phyloP scores from a whole-genome alignment of 2,329 filamentous ascomycete species.

The Ophiostoma piceae region DNA sequence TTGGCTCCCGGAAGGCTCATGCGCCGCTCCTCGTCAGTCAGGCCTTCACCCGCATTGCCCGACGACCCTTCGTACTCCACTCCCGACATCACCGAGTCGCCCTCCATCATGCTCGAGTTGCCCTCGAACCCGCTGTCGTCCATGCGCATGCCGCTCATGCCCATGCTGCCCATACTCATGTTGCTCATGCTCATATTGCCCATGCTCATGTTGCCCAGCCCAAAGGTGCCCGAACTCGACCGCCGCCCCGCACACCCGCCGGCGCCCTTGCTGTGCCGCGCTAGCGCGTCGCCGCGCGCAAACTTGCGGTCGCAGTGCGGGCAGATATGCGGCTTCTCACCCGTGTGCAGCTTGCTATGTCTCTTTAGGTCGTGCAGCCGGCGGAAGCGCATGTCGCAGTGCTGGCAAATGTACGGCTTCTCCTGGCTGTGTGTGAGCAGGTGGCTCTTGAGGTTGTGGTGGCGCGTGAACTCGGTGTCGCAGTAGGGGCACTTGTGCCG shows the following conservation, averaged over 20 bases:
- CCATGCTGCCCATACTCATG: constrained; percentile 21
- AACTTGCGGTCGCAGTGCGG: constrained; percentile 93
- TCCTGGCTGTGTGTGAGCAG: constrained; percentile 96
- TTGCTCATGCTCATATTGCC: constrained; percentile 24
- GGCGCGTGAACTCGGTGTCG: constrained; percentile 91
- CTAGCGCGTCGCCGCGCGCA: constrained; percentile 88
- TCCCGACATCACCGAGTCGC: constrained; percentile 52
- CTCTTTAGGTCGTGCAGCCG: constrained; percentile 92
- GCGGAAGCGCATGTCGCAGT: constrained; percentile 88
- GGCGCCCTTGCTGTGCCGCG: constrained; percentile 89
- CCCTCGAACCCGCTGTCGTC: constrained; percentile 34
- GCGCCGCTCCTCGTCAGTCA: constrained; percentile 52
- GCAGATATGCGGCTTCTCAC: constrained; percentile 91
- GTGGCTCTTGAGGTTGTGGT: constrained; percentile 97
- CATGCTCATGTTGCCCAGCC: constrained; percentile 35
- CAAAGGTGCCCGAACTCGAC: constrained; percentile 78
- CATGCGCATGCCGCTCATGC: constrained; percentile 9
- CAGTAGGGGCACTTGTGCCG: constrained; percentile 97
- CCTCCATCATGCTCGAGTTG: constrained; percentile 30
- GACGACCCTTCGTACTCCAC: constrained; percentile 47
- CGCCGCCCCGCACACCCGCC: constrained; percentile 90
- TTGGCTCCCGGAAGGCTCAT: constrained; percentile 70
- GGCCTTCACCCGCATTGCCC: background rate
- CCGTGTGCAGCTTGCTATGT: constrained; percentile 93
- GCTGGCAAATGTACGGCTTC: constrained; percentile 93